Evolutionary conservation across 306 rosid species (phyloP).

Genomic region (Acacia crassicarpa): DNA sequence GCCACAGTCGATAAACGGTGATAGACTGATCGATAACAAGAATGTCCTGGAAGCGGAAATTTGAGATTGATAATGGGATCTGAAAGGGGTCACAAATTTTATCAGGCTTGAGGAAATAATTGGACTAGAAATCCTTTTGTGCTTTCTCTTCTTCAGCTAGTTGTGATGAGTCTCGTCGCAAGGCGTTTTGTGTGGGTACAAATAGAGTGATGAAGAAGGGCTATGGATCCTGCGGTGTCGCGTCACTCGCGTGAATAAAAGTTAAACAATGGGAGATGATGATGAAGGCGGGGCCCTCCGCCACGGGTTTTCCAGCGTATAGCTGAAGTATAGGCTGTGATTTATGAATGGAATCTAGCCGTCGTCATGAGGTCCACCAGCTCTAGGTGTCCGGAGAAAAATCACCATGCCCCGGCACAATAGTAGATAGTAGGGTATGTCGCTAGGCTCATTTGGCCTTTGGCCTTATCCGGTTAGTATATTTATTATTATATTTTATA

Average conservation of each 20-base stretch:
- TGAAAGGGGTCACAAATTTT: constrained; percentile 15
- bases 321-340: neutral
- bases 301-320: neutral
- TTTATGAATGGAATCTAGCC: neutral
- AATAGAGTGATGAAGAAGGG: neutral
- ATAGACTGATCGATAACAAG: neutral
- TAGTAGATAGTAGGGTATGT: too few relatives aligned
- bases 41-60: constrained; percentile 6
- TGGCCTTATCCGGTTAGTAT: too few relatives aligned
- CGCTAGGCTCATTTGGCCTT: too few relatives aligned
- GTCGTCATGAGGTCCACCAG: too few relatives aligned
- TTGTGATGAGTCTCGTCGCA: neutral
- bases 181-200: neutral
- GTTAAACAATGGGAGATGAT: neutral
- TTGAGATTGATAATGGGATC: neutral
- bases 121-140: constrained; percentile 1
- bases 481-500: too few relatives aligned
- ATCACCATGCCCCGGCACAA: too few relatives aligned
- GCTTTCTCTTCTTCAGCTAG: neutral
- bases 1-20: constrained; percentile 30
- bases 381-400: too few relatives aligned
- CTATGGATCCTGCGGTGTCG: neutral
- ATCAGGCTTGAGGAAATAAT: neutral
- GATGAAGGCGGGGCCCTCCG: neutral
- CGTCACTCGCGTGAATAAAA: neutral